Evolutionary conservation across 2,329 filamentous ascomycete genomes (phyloP), one percentile per base, ranked within the genome.

Genomic region (Ceratocystis alfenasii): DNA sequence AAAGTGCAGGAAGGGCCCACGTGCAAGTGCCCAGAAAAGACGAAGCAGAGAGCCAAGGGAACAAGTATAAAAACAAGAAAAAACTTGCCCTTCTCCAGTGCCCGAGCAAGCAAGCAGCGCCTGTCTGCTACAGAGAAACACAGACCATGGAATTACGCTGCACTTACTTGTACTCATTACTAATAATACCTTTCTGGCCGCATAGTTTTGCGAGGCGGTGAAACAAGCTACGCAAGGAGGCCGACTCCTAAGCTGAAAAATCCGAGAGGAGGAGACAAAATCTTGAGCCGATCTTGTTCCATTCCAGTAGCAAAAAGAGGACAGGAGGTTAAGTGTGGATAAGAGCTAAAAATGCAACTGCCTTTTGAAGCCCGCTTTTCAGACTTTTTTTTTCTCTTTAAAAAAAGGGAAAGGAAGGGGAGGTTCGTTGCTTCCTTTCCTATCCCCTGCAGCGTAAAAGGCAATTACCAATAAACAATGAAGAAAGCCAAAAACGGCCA

Each of bases 241-340:
- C 28, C 53, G 53, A 59, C 53, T 59, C 53, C 28, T 25, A 33
- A 59, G 53, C 53, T 59, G 53, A 59, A 59, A 59, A 59, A 55
- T 33, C 12, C 53, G 53, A 59, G 53, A 59, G 53, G 53, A 59
- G 33, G 53, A 59, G 53, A 59, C 53, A 59, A 59, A 59, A 59
- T 25, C 28, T 59, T 33, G 53, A 12, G 28, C 22, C n/a, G 53
- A 59, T 33, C 53, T 59, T 36, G 53, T 59, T 59, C 53, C 53
- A 59, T 59, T 59, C 53, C 53, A 59, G 53, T 59, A 55, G n/a
- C 50, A 55, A 55, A 22, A 48, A 30, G 53, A 59, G 28, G 53
- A 30, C 53, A 33, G 33, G 25, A 59, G 28, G 53, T 59, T 30
- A 59, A 59, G 25, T 59, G 53, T 59, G 53, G 53, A 59, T 59